Evolutionary conservation across 73 alveolate species (phyloP).

Genomic region (Paramecium primaurelia): DNA sequence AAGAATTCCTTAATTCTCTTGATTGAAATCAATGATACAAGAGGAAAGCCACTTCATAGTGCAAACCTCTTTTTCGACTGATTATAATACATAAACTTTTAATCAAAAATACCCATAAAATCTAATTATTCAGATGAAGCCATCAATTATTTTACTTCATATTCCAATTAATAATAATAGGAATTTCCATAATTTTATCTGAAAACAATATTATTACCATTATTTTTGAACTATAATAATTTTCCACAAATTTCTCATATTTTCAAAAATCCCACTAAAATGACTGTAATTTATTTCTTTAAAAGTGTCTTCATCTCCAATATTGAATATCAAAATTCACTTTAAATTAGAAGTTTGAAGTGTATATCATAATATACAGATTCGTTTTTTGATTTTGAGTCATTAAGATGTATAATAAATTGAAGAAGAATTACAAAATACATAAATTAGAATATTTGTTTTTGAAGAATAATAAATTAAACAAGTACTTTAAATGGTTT

Average conservation of each 20-base stretch:
- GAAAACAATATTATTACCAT: background rate
- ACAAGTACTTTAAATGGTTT: background rate
- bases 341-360: background rate
- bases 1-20: constrained; percentile 29
- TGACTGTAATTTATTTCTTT: background rate
- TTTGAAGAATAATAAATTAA: background rate
- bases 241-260: background rate
- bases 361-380: background rate
- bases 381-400: background rate
- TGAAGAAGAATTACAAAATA: background rate
- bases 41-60: background rate
- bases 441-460: background rate
- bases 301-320: background rate
- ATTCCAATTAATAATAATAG: background rate
- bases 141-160: background rate
- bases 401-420: background rate
- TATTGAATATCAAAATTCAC: background rate
- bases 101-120: background rate
- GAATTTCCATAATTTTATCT: background rate
- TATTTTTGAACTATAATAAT: background rate
- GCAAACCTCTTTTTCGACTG: background rate
- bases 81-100: background rate
- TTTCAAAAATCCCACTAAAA: background rate
- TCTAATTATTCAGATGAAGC: background rate
- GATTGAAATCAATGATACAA: background rate